phyloP scores from a whole-genome alignment of 2,329 filamentous ascomycete genomes.

The Alternaria angustiovoidea region DNA sequence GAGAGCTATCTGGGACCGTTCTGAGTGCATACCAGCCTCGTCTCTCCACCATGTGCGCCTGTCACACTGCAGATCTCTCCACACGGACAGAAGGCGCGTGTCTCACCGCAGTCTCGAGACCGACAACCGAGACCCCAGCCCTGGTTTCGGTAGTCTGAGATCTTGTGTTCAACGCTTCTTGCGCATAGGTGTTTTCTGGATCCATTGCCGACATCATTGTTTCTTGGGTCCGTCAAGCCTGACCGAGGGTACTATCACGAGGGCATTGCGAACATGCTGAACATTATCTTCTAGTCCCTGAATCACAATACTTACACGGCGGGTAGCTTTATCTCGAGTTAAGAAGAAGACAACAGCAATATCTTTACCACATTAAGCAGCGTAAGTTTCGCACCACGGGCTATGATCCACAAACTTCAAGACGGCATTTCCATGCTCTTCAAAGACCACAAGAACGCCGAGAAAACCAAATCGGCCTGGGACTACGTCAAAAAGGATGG shows the following conservation, averaged over 20 bases:
- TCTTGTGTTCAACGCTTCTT: conserved; percentile 11
- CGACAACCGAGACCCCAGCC: conserved; percentile 13
- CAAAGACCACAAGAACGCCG: neutral
- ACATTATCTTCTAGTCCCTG: neutral
- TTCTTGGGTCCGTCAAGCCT: conserved; percentile 1
- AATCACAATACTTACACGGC: neutral
- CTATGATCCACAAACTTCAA: neutral
- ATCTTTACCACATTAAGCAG: neutral
- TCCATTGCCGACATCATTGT: conserved; percentile 1
- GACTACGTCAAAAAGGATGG: neutral
- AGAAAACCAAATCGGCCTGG: neutral
- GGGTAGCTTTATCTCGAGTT: no score
- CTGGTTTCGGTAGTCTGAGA: conserved; percentile 18
- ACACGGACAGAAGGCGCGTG: conserved; percentile 13
- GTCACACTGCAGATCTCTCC: conserved; percentile 24
- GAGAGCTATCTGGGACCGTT: neutral
- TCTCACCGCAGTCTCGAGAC: conserved; percentile 15
- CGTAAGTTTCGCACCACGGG: neutral
- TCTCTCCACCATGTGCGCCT: conserved; percentile 22
- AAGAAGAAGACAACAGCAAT: neutral
- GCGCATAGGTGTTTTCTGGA: neutral
- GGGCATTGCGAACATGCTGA: neutral
- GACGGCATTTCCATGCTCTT: neutral
- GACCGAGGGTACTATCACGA: conserved; percentile 1
- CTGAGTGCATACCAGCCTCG: conserved; percentile 9